Evolutionary conservation across 306 rosid species (phyloP).

Genomic region (Cucurbita pepo): DNA sequence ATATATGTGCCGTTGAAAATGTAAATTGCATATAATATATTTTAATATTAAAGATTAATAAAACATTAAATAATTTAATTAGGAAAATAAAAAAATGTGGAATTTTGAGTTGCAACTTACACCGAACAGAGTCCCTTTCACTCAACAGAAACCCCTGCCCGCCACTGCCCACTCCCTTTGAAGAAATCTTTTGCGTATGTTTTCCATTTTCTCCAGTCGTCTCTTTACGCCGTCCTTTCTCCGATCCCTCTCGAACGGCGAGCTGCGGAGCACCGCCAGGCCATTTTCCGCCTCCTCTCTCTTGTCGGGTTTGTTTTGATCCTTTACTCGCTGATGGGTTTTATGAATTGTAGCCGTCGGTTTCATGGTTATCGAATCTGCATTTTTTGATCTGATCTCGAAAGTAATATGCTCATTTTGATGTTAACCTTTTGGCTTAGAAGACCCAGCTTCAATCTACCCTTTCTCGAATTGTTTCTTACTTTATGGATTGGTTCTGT

Average conservation of each 20-base stretch:
- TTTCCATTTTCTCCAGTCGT: neutral
- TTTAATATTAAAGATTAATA: too few species aligned
- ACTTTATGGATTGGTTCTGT: neutral
- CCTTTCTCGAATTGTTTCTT: neutral
- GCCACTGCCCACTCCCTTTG: neutral
- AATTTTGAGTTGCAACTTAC: neutral
- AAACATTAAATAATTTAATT: neutral
- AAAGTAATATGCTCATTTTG: neutral
- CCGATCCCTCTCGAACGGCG: neutral
- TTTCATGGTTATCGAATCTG: neutral
- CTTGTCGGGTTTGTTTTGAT: neutral
- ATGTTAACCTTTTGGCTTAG: neutral
- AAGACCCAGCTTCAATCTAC: neutral
- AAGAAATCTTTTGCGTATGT: neutral
- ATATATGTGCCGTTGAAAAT: too few species aligned
- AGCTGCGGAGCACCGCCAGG: neutral
- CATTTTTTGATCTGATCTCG: neutral
- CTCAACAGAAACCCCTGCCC: neutral
- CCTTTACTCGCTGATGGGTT: neutral
- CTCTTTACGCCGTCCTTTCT: neutral
- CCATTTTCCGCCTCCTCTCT: neutral
- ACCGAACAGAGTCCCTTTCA: slow-evolving; percentile 3
- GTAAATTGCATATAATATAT: too few species aligned
- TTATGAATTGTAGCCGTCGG: neutral
- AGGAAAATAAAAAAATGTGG: neutral